Conservation (phyloP, 495 filamentous ascomycete genomes). For the Immersiella caudata region DNA sequence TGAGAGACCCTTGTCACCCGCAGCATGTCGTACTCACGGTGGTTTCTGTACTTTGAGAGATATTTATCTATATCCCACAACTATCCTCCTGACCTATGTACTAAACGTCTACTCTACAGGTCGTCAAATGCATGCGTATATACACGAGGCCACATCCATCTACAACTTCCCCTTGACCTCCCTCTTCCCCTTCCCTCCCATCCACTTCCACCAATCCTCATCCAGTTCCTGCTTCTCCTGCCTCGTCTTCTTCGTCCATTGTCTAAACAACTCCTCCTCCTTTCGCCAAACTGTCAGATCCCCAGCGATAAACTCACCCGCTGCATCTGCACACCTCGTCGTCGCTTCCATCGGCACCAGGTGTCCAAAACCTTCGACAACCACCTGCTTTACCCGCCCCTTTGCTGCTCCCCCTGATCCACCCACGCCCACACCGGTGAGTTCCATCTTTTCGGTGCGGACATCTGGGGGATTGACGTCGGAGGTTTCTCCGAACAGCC, state of each 20-base stretch:
- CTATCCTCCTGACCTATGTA: not conserved
- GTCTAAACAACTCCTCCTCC: conserved; percentile 62
- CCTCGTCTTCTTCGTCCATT: conserved; percentile 51
- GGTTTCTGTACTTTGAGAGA: too few species aligned
- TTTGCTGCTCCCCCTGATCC: conserved; percentile 65
- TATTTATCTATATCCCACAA: too few species aligned
- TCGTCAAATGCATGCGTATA: not conserved
- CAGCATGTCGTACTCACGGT: too few species aligned
- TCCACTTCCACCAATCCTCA: conserved; percentile 34
- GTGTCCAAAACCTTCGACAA: conserved; percentile 72
- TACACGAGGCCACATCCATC: not conserved
- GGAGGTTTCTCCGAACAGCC: conserved; percentile 73
- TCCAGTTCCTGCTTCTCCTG: conserved; percentile 60
- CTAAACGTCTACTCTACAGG: not conserved
- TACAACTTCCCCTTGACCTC: conserved; percentile 11
- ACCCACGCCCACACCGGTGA: conserved; percentile 66
- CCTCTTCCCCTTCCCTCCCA: conserved; percentile 16
- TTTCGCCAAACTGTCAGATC: conserved; percentile 67
- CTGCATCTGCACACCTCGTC: conserved; percentile 62
- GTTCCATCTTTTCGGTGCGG: conserved; percentile 60
- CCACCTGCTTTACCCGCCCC: conserved; percentile 71
- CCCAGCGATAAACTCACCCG: conserved; percentile 61
- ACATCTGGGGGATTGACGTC: conserved; percentile 59
- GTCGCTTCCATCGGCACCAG: conserved; percentile 82
- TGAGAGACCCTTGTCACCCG: too few species aligned